Base-by-base conservation (phyloP, 208 protist species). In the Trypanosoma rangeli region DNA sequence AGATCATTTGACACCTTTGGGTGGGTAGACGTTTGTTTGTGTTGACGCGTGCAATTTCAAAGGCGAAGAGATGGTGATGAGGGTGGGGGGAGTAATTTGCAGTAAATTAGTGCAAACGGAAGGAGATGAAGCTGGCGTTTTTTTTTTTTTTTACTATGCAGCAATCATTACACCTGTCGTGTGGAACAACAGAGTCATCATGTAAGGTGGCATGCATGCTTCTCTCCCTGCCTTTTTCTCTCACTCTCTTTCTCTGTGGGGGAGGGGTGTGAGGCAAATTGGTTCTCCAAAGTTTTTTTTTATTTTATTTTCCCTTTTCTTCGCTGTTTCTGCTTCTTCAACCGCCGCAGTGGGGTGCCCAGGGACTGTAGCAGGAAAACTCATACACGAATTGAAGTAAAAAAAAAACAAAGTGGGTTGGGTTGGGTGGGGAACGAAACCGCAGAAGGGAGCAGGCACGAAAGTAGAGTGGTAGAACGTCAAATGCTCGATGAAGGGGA, bases 101-200 rank as follows among this genome's bases (percentile, higher is more conserved):
- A 46, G 8, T 9, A 46, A 46, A 46, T 46, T 20, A 9, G 13
- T 20, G 42, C 13, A 18, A 46, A 46, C n/a, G 13, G 1, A 46
- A 46, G 42, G 42, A 46, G 24, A 39, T 49, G 42, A 39, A 24
- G 28, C 12, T 24, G 9, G 28, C 55, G 8, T 54, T 26, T 26
- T 55, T 35, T 67, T 55, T 67, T 52, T 64, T 64, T 53, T 65
- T 53, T 50, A 42, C 24, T 65, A 13, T 68, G 10, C 28, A 33
- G 20, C 12, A 35, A 24, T 68, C 24, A 39, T 68, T 10, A 68
- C 16, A 29, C 44, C 8, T 28, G 20, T 15, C 29, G 3, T 48
- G 52, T 28, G 20, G 1, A 7, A 42, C 57, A 18, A 18, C 42
- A 16, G 42, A 46, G 42, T 18, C 42, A 18, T 16, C 8, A 16